Conservation (phyloP, 148 eudicot genomes). For the Cornus controversa region DNA sequence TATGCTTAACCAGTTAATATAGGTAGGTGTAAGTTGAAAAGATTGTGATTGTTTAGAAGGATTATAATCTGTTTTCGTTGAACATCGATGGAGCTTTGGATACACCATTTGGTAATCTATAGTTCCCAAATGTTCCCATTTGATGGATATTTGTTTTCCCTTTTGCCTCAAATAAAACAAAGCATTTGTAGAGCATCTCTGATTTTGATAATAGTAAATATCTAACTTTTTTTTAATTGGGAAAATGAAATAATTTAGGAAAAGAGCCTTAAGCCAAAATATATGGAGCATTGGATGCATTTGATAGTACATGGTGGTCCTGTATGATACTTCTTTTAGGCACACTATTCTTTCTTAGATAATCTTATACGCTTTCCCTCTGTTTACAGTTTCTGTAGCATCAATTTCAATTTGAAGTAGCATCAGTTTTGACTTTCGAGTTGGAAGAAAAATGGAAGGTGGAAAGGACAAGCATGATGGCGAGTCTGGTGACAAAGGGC, state of each 20-base stretch:
- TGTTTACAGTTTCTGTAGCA: constrained; percentile 3
- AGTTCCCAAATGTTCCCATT: too few relatives aligned
- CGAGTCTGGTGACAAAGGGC: constrained; percentile 29
- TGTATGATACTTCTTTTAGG: neutral
- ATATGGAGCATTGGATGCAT: neutral
- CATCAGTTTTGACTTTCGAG: constrained; percentile 7
- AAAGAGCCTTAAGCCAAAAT: too few relatives aligned
- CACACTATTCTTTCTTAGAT: neutral
- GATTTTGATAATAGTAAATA: too few relatives aligned
- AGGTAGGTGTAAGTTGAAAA: too few relatives aligned
- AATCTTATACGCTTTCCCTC: neutral
- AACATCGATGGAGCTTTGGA: too few relatives aligned
- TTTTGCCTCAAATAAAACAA: too few relatives aligned
- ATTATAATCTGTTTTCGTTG: too few relatives aligned
- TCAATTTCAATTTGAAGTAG: constrained; percentile 19
- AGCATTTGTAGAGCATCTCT: too few relatives aligned
- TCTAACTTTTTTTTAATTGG: too few relatives aligned
- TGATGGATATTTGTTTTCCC: too few relatives aligned
- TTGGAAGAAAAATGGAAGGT: constrained; percentile 39
- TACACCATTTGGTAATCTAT: too few relatives aligned
- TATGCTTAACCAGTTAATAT: neutral
- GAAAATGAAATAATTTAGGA: too few relatives aligned
- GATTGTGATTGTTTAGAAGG: neutral
- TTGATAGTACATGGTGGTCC: neutral
- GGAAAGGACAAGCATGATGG: constrained; percentile 14